Evolutionary conservation across 192 early-diverging fungal genomes (phyloP).

Genomic region (Phlyctochytrium arcticum): DNA sequence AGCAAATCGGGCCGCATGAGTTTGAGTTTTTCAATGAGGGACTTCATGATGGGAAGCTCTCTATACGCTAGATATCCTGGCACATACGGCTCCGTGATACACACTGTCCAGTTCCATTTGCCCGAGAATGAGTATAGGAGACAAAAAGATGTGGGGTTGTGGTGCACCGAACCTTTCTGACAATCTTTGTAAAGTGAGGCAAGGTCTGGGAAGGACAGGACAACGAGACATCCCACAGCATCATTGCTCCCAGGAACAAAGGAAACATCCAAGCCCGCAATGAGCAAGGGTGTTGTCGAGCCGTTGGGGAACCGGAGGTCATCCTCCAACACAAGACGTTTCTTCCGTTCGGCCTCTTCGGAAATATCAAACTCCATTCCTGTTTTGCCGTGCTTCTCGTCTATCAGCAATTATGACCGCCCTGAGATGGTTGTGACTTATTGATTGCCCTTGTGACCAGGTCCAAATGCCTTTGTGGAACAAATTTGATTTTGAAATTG

Average conservation of each 20-base stretch:
- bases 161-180: slow-evolving; percentile 1
- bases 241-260: slow-evolving; percentile 26
- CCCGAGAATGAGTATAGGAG: neutral
- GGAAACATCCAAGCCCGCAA: slow-evolving; percentile 43
- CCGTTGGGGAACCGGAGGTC: too few relatives aligned
- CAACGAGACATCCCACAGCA: slow-evolving; percentile 71
- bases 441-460: too few relatives aligned
- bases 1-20: slow-evolving; percentile 45
- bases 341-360: too few relatives aligned
- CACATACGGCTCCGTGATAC: slow-evolving; percentile 74
- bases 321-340: too few relatives aligned
- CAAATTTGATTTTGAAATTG: too few relatives aligned
- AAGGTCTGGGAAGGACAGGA: slow-evolving; percentile 66
- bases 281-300: too few relatives aligned
- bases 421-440: too few relatives aligned
- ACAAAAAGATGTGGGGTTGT: neutral
- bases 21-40: slow-evolving; percentile 54
- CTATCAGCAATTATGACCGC: too few relatives aligned
- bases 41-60: slow-evolving; percentile 63
- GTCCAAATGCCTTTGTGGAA: too few relatives aligned
- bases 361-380: too few relatives aligned
- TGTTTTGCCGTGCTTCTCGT: too few relatives aligned
- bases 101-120: slow-evolving; percentile 39
- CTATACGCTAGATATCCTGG: slow-evolving; percentile 91
- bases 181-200: slow-evolving; percentile 32